phyloP scores from a whole-genome alignment of 768 basidiomycete species.

The Tubosaeta sp. region DNA sequence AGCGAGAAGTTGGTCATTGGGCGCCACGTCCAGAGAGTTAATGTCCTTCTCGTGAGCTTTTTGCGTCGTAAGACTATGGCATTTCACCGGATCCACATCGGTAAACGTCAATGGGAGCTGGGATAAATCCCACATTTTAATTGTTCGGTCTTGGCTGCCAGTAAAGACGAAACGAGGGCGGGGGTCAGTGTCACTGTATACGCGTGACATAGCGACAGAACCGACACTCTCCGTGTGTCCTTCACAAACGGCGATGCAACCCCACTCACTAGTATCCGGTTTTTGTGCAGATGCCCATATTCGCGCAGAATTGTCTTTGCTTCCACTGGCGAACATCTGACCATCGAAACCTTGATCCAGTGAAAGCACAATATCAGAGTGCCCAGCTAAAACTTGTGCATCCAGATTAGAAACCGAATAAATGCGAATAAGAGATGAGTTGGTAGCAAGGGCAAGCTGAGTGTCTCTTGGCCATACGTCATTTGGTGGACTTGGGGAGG shows the following conservation, averaged over 20 bases:
- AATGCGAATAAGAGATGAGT: slow-evolving; percentile 90
- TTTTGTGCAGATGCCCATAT: slow-evolving; percentile 58
- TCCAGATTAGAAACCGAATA: slow-evolving; percentile 77
- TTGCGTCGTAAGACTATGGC: slow-evolving; percentile 76
- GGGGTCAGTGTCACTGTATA: slow-evolving; percentile 15
- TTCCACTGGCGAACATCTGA: slow-evolving; percentile 78
- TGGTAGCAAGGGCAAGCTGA: slow-evolving; percentile 92
- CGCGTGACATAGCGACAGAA: slow-evolving; percentile 76
- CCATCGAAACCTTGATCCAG: slow-evolving; percentile 69
- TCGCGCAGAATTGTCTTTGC: slow-evolving; percentile 86
- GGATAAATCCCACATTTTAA: slow-evolving; percentile 97
- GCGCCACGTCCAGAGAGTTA: slow-evolving; percentile 90
- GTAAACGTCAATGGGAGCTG: slow-evolving; percentile 36
- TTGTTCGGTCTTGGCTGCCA: slow-evolving; percentile 94
- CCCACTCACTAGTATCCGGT: slow-evolving; percentile 30
- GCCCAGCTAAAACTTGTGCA: slow-evolving; percentile 82
- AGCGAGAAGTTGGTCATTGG: slow-evolving; percentile 81
- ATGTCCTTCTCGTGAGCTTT: slow-evolving; percentile 99
- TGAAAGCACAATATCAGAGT: slow-evolving; percentile 87
- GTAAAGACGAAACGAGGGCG: slow-evolving; percentile 77
- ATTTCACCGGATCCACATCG: slow-evolving; percentile 38
- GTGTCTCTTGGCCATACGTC: slow-evolving; percentile 43
- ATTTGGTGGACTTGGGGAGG: slow-evolving; percentile 17
- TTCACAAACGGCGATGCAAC: slow-evolving; percentile 82
- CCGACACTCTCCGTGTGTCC: slow-evolving; percentile 95